Base-by-base conservation (phyloP, 768 basidiomycete species). In the Suillus plorans region DNA sequence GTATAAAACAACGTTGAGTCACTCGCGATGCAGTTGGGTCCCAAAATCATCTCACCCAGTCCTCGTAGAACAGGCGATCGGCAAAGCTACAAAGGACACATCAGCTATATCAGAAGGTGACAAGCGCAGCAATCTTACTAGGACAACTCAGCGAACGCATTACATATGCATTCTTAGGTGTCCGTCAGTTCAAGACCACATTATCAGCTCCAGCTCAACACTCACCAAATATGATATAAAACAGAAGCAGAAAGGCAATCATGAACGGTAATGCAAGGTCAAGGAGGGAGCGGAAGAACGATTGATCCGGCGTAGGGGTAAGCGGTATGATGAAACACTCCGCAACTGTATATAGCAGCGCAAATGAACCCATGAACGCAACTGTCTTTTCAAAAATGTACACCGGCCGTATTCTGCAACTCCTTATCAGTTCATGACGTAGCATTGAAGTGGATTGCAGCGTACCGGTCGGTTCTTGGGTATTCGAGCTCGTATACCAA, bases 401-500 rank as follows among this genome's bases (percentile, higher is more conserved):
- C 70, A 77, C 68, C 69, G 76, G 92, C 76, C 85, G 82, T 42
- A 76, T 76, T 36, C 75, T 76, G 20, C 25, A 22, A 36, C 16
- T 34, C 41, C 8, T 25, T 14, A 58, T 72, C 1, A 71, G 49
- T 20, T n/a, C 49, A 37, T 20, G 53, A 13, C 44, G n/a, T 49
- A 64, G 18, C 45, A 28, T 42, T 28, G 25, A 39, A 34, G 37
- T 49, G 14, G 22, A 58, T 16, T 12, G 5, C 18, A 25, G 77
- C 85, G 59, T 71, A 93, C 93, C 83, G 80, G 39, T 92, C 87
- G 12, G 97, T 98, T 60, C 97, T 81, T 12, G 97, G 97, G 75
- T 96, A 99, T 77, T 98, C 96, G 41, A 99, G 81, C 75, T 99
- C 95, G 72, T 99, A 99, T 8, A 98, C 95, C 50, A 99, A 82